Evolutionary conservation across 1,139 yeast species (phyloP).

Genomic region (Yamadazyma dendronema): DNA sequence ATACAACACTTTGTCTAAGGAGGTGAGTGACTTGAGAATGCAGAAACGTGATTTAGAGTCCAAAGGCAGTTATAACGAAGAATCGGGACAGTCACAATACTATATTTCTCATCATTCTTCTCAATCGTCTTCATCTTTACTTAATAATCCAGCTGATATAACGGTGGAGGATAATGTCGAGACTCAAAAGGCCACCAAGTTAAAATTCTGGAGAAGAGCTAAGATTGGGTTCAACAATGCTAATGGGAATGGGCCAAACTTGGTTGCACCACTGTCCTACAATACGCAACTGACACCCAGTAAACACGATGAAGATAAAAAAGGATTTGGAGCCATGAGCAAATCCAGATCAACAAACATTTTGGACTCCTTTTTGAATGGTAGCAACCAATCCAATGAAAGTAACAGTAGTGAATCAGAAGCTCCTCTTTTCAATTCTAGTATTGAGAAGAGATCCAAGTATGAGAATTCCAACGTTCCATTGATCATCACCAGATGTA

Average conservation of each 20-base stretch:
- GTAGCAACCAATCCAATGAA: conserved; percentile 9
- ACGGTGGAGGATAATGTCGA: conserved; percentile 32
- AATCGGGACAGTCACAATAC: conserved; percentile 2
- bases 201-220: conserved; percentile 57
- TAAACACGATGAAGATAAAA: conserved; percentile 10
- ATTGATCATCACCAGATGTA: conserved; percentile 65
- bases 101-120: conserved; percentile 10
- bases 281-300: conserved; percentile 3
- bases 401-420: conserved; percentile 12
- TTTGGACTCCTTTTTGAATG: conserved; percentile 36
- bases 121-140: conserved; percentile 15
- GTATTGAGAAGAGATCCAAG: conserved; percentile 57
- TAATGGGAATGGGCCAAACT: conserved; percentile 8
- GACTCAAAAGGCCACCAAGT: conserved; percentile 44
- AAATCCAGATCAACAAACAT: conserved; percentile 52
- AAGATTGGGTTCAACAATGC: conserved; percentile 24
- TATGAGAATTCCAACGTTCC: conserved; percentile 68
- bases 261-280: conserved; percentile 7
- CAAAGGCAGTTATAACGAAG: conserved; percentile 8
- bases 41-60: conserved; percentile 18
- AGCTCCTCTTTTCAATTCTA: conserved; percentile 40
- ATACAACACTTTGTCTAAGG: conserved; percentile 28
- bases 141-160: conserved; percentile 9
- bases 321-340: conserved; percentile 17
- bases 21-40: conserved; percentile 27